These are phyloP conservation scores for Orbilia quercus DNA, from an alignment of 2,329 filamentous ascomycete species.

Conservation along the genomic window DNA sequence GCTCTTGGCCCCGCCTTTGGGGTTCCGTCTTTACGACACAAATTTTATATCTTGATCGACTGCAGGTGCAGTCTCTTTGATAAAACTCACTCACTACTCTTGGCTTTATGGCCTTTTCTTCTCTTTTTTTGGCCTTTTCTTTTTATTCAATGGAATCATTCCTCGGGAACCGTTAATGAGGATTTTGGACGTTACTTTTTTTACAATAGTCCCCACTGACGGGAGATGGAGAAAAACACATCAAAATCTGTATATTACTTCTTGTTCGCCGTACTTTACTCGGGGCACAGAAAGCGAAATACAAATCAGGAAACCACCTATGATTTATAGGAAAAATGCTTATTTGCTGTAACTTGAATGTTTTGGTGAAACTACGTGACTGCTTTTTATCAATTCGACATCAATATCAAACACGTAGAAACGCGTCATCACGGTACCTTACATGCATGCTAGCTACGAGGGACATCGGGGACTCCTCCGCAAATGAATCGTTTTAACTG, in stretches of 20 bases:
- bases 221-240: constrained; percentile 18
- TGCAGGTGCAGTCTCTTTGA: constrained; percentile 28
- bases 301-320: constrained; percentile 21
- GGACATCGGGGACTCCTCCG: not conserved
- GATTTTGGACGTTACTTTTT: constrained; percentile 10
- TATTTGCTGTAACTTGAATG: not conserved
- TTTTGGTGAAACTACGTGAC: constrained; percentile 22
- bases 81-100: constrained; percentile 24
- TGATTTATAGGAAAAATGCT: not conserved
- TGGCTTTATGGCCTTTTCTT: constrained; percentile 7
- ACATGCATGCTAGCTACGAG: too few species aligned
- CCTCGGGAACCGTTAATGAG: constrained; percentile 29
- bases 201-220: constrained; percentile 1
- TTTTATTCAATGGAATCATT: constrained; percentile 14
- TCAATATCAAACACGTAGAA: not conserved
- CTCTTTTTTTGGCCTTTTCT: constrained; percentile 12
- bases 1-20: not conserved
- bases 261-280: constrained; percentile 29
- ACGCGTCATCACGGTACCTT: not conserved
- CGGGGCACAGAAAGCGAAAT: constrained; percentile 43
- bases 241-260: constrained; percentile 49
- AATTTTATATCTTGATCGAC: constrained; percentile 3
- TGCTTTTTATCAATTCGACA: constrained; percentile 30
- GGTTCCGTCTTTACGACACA: not conserved
- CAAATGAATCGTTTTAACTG: constrained; percentile 20